A percentile compares a stretch with the other conserved stretches of the same genome.
Conservation (phyloP, 495 filamentous ascomycete genomes). For the Penicillium atrosanguineum region DNA sequence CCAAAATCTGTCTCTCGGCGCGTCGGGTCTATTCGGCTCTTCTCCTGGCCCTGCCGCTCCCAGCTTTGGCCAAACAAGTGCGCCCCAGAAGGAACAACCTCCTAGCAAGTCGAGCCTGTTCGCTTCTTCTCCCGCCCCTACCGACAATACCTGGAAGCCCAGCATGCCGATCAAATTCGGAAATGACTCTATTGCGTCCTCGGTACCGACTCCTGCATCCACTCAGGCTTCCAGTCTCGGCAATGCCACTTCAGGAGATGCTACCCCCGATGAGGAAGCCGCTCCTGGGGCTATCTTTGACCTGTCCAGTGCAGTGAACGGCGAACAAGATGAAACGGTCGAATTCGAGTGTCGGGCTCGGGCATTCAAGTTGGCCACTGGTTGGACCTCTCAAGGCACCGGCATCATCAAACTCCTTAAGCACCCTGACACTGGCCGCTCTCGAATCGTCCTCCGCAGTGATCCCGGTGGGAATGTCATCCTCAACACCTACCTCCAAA, state of each 20-base stretch:
- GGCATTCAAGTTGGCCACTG: conserved; percentile 49
- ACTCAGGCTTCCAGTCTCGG: conserved; percentile 29
- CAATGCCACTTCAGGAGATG: conserved; percentile 58
- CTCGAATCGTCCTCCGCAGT: conserved; percentile 63
- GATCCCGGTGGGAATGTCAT: conserved; percentile 69
- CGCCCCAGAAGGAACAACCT: no score
- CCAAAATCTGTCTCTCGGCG: neutral
- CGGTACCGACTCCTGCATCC: conserved; percentile 32
- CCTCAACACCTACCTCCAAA: conserved; percentile 62
- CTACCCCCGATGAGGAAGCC: conserved; percentile 53
- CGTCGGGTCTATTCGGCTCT: neutral
- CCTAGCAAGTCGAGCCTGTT: no score
- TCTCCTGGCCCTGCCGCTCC: neutral
- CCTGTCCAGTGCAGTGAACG: conserved; percentile 59
- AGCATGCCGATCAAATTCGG: conserved; percentile 51
- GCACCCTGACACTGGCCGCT: conserved; percentile 58
- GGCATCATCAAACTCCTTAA: conserved; percentile 66
- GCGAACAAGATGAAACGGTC: conserved; percentile 68
- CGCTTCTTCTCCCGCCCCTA: conserved; percentile 7
- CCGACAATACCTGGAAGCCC: conserved; percentile 55
- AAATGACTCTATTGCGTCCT: conserved; percentile 21
- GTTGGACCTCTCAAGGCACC: conserved; percentile 60
- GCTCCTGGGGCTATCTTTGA: conserved; percentile 55
- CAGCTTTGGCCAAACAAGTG: no score
- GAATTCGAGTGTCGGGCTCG: conserved; percentile 63